These are phyloP conservation scores for Melocanna baccifera DNA, from an alignment of 176 grass and related monocot species.

Conservation along the genomic window DNA sequence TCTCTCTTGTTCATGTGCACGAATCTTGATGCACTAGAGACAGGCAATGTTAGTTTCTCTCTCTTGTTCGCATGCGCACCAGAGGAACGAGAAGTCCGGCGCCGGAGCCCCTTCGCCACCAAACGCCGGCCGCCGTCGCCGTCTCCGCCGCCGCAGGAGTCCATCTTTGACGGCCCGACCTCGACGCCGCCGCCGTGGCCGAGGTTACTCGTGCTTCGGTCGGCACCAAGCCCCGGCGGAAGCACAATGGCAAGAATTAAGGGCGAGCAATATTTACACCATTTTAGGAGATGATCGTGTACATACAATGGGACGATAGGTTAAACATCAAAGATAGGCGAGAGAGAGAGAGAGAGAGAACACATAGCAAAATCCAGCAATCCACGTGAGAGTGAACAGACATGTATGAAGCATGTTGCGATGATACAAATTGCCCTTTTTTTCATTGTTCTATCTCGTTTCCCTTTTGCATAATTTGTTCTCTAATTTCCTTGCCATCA, in stretches of 20 bases:
- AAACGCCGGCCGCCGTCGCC: constrained; percentile 21
- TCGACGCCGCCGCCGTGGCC: neutral
- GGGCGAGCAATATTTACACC: neutral
- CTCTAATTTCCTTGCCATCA: neutral
- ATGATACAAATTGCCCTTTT: neutral
- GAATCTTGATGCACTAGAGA: constrained; percentile 6
- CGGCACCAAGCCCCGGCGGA: constrained; percentile 10
- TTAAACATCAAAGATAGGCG: neutral
- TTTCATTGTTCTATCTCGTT: neutral
- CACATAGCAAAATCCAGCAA: neutral
- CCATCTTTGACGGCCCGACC: neutral
- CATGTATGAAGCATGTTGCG: neutral
- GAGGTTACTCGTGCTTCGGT: neutral
- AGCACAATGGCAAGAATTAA: constrained; percentile 1
- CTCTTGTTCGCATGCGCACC: constrained; percentile 9
- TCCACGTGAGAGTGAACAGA: neutral
- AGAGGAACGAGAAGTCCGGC: constrained; percentile 8
- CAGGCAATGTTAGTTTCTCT: neutral
- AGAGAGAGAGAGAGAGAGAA: neutral
- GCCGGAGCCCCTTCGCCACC: constrained; percentile 26
- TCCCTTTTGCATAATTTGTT: neutral
- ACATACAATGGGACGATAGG: constrained; percentile 3
- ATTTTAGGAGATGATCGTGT: neutral
- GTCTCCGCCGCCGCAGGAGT: neutral
- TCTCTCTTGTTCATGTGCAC: neutral